Evolutionary conservation across 2,329 filamentous ascomycete species (phyloP).

Genomic region (Dothideomycetes sp.): DNA sequence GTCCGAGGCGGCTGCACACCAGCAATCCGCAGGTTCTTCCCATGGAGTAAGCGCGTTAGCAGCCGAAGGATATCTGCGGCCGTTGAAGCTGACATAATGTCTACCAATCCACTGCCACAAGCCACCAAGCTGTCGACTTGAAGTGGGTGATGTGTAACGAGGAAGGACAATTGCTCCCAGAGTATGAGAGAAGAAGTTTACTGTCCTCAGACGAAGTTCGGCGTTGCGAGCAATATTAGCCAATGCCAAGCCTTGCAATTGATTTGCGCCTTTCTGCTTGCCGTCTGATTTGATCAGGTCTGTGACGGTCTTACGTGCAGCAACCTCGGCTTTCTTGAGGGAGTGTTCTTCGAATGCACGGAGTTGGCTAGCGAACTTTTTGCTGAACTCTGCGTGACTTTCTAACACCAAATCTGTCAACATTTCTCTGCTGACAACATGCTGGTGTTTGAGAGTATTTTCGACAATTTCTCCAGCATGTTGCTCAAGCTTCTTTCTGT

Average conservation of each 20-base stretch:
- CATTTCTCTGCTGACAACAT: conserved; percentile 17
- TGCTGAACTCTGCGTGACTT: conserved; percentile 14
- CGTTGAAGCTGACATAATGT: conserved; percentile 1
- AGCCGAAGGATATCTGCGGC: conserved; percentile 8
- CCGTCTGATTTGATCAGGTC: conserved; percentile 11
- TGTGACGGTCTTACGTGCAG: conserved; percentile 2
- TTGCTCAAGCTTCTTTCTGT: conserved; percentile 34
- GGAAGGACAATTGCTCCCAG: conserved; percentile 58
- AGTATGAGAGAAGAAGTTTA: conserved; percentile 66
- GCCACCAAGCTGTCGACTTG: conserved; percentile 14
- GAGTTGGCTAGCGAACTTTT: conserved; percentile 12
- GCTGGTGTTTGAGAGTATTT: conserved; percentile 10
- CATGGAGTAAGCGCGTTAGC: conserved; percentile 54
- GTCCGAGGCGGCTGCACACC: conserved; percentile 55
- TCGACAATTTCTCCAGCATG: conserved; percentile 16
- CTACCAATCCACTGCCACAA: conserved; percentile 8
- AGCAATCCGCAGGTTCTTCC: conserved; percentile 77
- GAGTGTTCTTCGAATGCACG: conserved; percentile 10
- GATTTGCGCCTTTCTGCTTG: conserved; percentile 14
- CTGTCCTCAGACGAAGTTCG: conserved; percentile 25
- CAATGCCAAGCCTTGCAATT: conserved; percentile 23
- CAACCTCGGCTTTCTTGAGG: conserved; percentile 8
- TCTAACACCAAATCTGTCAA: conserved; percentile 15
- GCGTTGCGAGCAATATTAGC: conserved; percentile 22
- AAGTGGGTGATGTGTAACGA: conserved; percentile 50